These are phyloP conservation scores for Coccinonectria pachysandricola DNA, from an alignment of 2,329 filamentous ascomycete species.

Conservation along the genomic window DNA sequence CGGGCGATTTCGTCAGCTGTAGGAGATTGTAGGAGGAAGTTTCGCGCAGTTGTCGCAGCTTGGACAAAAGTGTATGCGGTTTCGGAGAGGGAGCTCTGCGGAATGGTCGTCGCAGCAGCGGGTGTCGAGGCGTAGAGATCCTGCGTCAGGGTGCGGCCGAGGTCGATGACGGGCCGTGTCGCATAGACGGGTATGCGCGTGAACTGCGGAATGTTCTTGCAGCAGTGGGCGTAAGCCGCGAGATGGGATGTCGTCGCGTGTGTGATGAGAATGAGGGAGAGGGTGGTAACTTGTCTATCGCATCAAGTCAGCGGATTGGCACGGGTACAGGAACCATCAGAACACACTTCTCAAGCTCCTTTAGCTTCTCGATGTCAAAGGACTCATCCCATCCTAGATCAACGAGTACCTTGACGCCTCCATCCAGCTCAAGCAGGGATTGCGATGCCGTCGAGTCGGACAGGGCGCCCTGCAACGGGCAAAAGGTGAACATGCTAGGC, in stretches of 20 bases:
- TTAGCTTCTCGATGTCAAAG: conserved; percentile 73
- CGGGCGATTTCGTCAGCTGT: conserved; percentile 80
- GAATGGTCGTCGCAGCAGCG: conserved; percentile 75
- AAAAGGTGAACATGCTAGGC: conserved; percentile 84
- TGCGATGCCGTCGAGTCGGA: conserved; percentile 80
- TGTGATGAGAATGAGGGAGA: conserved; percentile 88
- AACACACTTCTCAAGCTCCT: conserved; percentile 77
- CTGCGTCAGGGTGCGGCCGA: conserved; percentile 82
- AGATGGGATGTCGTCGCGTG: conserved; percentile 88
- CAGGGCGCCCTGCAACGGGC: conserved; percentile 81
- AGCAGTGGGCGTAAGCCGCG: conserved; percentile 90
- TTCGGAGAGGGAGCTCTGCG: conserved; percentile 60
- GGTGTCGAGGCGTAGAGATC: conserved; percentile 88
- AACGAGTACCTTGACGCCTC: conserved; percentile 87
- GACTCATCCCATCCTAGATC: conserved; percentile 94
- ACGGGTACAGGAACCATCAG: conserved; percentile 1
- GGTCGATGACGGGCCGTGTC: conserved; percentile 83
- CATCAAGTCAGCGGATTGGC: conserved; percentile 11
- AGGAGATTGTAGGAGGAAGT: conserved; percentile 58
- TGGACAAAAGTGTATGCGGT: conserved; percentile 44
- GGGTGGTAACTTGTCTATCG: conserved; percentile 71
- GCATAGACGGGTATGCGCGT: conserved; percentile 89
- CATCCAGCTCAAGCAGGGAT: conserved; percentile 93
- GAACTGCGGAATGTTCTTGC: conserved; percentile 90
- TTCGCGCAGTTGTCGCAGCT: conserved; percentile 36